Evolutionary conservation across 139 green algal species (phyloP).

Genomic region (Chlamydomonas urium): DNA sequence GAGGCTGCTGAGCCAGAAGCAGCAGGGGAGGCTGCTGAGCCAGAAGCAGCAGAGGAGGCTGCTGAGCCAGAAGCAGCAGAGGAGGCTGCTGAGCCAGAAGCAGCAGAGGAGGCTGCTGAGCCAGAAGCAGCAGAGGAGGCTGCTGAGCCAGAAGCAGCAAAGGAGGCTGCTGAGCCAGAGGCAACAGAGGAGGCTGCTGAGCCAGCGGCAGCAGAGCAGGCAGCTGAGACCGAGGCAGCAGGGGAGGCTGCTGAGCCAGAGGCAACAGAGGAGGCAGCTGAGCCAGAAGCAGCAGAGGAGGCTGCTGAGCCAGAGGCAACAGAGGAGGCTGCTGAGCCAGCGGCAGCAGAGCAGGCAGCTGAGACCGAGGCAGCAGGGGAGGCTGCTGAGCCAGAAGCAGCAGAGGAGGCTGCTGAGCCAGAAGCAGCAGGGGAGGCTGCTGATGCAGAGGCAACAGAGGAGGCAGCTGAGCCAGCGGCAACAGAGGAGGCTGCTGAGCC

Average conservation of each 20-base stretch:
- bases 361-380: slow-evolving; percentile 1
- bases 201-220: not conserved
- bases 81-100: not conserved
- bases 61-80: not conserved
- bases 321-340: not conserved
- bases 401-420: too few relatives aligned
- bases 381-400: too few relatives aligned
- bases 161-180: slow-evolving; percentile 1
- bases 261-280: not conserved
- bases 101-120: not conserved
- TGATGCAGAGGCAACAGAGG: too few relatives aligned
- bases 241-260: not conserved
- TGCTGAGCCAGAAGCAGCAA: not conserved
- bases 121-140: not conserved
- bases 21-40: not conserved
- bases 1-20: not conserved
- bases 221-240: not conserved
- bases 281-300: slow-evolving; percentile 8
- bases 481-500: too few relatives aligned
- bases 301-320: not conserved
- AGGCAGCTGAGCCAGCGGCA: too few relatives aligned
- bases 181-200: not conserved
- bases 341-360: not conserved
- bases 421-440: too few relatives aligned
- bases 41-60: not conserved